phyloP scores from a whole-genome alignment of 805 yeast genomes.

The Phaffomyces opuntiae region DNA sequence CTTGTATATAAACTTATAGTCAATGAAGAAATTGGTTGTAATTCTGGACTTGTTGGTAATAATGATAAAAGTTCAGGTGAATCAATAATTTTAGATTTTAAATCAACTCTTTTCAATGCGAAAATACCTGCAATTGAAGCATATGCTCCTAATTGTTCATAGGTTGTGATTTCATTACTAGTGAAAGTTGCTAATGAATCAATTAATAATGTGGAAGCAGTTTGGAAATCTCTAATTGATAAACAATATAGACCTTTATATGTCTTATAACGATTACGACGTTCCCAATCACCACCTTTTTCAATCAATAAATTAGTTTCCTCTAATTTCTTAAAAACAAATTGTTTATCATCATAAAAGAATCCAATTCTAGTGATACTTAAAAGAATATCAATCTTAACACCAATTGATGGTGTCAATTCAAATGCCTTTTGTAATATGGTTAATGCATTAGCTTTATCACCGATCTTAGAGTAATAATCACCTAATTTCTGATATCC shows the following conservation, averaged over 20 bases:
- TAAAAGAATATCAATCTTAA: slow-evolving; percentile 80
- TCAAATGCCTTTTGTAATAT: slow-evolving; percentile 69
- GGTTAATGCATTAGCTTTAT: slow-evolving; percentile 58
- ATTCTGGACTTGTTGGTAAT: slow-evolving; percentile 57
- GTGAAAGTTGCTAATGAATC: slow-evolving; percentile 95
- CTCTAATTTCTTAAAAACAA: slow-evolving; percentile 66
- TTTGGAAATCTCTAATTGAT: slow-evolving; percentile 79
- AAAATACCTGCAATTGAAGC: slow-evolving; percentile 86
- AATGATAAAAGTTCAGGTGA: slow-evolving; percentile 89
- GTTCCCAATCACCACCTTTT: slow-evolving; percentile 99
- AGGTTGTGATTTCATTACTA: slow-evolving; percentile 80
- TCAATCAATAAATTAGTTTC: slow-evolving; percentile 72
- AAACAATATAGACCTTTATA: slow-evolving; percentile 78
- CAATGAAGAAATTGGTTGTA: slow-evolving; percentile 76
- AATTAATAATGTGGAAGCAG: slow-evolving; percentile 77
- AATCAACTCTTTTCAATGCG: slow-evolving; percentile 72
- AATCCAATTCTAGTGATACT: slow-evolving; percentile 85
- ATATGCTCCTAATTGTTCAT: slow-evolving; percentile 84
- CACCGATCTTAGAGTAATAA: slow-evolving; percentile 81
- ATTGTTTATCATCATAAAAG: slow-evolving; percentile 71
- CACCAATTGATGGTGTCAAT: slow-evolving; percentile 78
- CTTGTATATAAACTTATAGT: slow-evolving; percentile 85
- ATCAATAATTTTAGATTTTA: slow-evolving; percentile 80
- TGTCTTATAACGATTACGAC: slow-evolving; percentile 90
- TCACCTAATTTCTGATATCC: slow-evolving; percentile 80